Percentiles rank a stretch among this genome's conserved stretches.
Evolutionary conservation across 768 basidiomycete species (phyloP).

Genomic region (Lactarius pseudohatsudake): DNA sequence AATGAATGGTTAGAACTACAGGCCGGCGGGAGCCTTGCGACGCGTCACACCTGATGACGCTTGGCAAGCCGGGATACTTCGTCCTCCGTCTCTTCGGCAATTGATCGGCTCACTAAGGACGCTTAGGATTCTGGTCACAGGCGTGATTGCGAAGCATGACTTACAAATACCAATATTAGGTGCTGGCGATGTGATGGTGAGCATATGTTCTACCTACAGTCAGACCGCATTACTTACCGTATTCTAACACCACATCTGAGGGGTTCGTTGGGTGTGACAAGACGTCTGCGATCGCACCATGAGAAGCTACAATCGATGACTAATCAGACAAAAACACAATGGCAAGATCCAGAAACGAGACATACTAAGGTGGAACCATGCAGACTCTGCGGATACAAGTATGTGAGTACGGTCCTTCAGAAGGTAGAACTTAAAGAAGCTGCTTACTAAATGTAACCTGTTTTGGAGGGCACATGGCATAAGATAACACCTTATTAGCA

Average conservation of each 20-base stretch:
- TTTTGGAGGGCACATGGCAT: background rate
- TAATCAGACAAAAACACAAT: background rate
- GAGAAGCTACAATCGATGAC: conserved; percentile 5
- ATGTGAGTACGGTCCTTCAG: background rate
- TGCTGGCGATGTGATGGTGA: background rate
- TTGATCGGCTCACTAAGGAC: conserved; percentile 5
- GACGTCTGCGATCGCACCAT: background rate
- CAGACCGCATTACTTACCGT: background rate
- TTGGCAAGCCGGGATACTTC: conserved; percentile 8
- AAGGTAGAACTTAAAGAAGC: too few species aligned
- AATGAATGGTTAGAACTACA: background rate
- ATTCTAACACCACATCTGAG: conserved; percentile 4
- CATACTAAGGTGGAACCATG: conserved; percentile 17
- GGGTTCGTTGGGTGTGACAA: conserved; percentile 6
- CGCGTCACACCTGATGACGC: conserved; percentile 3
- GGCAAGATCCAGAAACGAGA: background rate
- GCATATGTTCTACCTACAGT: background rate
- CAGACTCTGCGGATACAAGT: conserved; percentile 3
- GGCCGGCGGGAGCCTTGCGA: background rate
- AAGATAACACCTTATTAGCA: background rate
- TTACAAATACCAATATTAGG: conserved; percentile 18
- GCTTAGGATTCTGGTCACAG: background rate
- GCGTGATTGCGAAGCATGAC: background rate
- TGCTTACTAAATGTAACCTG: conserved; percentile 17
- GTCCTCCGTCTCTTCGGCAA: conserved; percentile 9